phyloP scores from a whole-genome alignment of 495 filamentous ascomycete species.

The Xeromyces bisporus region DNA sequence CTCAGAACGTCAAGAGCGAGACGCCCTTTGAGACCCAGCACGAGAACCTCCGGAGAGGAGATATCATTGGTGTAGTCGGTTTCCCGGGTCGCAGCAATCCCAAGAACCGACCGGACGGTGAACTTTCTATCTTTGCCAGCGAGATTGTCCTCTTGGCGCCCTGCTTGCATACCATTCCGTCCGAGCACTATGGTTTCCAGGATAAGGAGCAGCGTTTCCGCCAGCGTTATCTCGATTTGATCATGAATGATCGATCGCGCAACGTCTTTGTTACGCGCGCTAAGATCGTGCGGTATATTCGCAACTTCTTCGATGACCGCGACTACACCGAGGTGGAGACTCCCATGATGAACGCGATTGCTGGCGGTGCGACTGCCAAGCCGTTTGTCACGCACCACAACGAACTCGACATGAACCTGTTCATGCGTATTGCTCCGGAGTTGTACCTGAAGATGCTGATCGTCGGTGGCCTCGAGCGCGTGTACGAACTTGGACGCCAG shows the following conservation, averaged over 20 bases:
- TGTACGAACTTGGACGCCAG: conserved; percentile 82
- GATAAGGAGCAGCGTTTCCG: conserved; percentile 85
- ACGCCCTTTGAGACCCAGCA: conserved; percentile 70
- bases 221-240: conserved; percentile 83
- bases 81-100: conserved; percentile 81
- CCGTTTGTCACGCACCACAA: conserved; percentile 93
- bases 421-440: conserved; percentile 88
- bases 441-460: conserved; percentile 92
- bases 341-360: conserved; percentile 92
- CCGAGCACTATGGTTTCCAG: conserved; percentile 84
- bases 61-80: conserved; percentile 78
- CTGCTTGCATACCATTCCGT: conserved; percentile 84
- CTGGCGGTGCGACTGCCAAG: conserved; percentile 89
- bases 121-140: conserved; percentile 84
- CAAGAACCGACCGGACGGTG: conserved; percentile 71
- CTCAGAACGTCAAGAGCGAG: conserved; percentile 46
- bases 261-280: conserved; percentile 67
- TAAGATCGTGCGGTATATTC: conserved; percentile 73
- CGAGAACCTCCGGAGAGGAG: conserved; percentile 74
- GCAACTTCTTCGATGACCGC: conserved; percentile 65
- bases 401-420: conserved; percentile 81
- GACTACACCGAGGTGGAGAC: conserved; percentile 95
- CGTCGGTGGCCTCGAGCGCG: conserved; percentile 78
- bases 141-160: conserved; percentile 74
- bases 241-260: conserved; percentile 78